Conservation (phyloP, 345 rosid genomes). For the Toxicodendron radicans region DNA sequence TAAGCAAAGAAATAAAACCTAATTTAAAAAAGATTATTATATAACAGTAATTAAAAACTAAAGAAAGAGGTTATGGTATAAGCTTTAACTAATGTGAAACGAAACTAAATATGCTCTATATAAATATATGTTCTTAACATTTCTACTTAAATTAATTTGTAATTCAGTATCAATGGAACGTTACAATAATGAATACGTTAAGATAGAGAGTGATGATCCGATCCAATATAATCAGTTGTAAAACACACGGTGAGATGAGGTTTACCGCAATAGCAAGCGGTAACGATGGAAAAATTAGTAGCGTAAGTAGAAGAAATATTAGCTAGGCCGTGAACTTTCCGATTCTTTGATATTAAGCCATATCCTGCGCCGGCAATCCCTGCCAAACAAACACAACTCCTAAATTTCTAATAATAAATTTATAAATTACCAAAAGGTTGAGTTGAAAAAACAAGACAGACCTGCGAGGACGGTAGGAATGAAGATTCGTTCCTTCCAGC, state of each 20-base stretch:
- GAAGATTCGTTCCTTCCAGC: slow-evolving; percentile 59
- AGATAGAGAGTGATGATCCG: background rate
- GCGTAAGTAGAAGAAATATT: slow-evolving; percentile 64
- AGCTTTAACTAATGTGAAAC: no score
- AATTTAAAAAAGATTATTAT: no score
- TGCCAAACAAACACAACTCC: slow-evolving; percentile 20
- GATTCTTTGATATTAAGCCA: slow-evolving; percentile 65
- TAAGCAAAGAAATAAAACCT: no score
- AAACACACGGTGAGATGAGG: background rate
- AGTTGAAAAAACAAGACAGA: slow-evolving; percentile 15
- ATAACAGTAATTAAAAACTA: no score
- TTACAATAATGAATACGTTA: no score
- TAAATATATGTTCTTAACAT: no score
- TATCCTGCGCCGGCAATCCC: slow-evolving; percentile 69
- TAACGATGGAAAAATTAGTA: slow-evolving; percentile 65
- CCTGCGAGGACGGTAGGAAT: slow-evolving; percentile 71
- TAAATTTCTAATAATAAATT: no score
- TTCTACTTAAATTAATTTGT: no score
- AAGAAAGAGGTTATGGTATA: no score
- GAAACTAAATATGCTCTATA: no score
- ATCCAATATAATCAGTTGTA: background rate
- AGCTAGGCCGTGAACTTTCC: slow-evolving; percentile 57
- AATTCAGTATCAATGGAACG: background rate
- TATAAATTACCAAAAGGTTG: no score
- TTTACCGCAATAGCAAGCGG: slow-evolving; percentile 80